Base-by-base conservation (phyloP, 2,329 filamentous ascomycete species). In the Arthrobotrys iridis region DNA sequence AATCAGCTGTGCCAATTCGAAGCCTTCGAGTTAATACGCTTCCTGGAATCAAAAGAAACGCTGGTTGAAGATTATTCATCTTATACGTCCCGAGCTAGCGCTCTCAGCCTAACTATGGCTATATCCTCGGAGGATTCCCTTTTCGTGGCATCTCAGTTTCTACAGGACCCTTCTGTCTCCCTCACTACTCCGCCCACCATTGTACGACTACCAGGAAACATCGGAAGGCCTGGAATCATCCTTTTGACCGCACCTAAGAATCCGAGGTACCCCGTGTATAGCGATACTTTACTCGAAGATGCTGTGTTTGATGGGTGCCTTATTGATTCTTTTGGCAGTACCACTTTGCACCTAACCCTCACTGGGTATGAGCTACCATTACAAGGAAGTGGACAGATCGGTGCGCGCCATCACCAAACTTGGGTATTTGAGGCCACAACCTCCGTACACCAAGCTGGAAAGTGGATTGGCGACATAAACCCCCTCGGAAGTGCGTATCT, bases 391-490 rank as follows among this genome's bases (percentile, higher is more conserved):
- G 52, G 24, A 5, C 35, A 40, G 5, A 60, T 22, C 15, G 68
- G 68, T 11, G 15, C 15, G n/a, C 30, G 52, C 22, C 52, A 73
- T 15, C 41, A 62, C 10, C 43, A 37, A 10, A 10, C 65, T 0
- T 41, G 55, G 40, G 22, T 41, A n/a, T 46, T 73, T 8, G 68
- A 73, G 18, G 30, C 50, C 8, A 33, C 59, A 20, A 48, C 65
- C 8, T 73, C 68, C 10, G 55, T 73, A 5, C 37, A 66, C 3
- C 52, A 55, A 11, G 24, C 43, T 4, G 68, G 68, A 2, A 55
- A 73, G 6, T 73, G 60, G 68, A 18, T 73, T 40, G 55, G 60
- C 3, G 68, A 73, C 48, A 55, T 73, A 1, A 22, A 35, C 8
- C 48, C 48, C 15, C 30, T 55, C n/a, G 10, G 2, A 10, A 40